These are phyloP conservation scores for Pycnococcus provasolii DNA, from an alignment of 139 green algal species.

Conservation along the genomic window DNA sequence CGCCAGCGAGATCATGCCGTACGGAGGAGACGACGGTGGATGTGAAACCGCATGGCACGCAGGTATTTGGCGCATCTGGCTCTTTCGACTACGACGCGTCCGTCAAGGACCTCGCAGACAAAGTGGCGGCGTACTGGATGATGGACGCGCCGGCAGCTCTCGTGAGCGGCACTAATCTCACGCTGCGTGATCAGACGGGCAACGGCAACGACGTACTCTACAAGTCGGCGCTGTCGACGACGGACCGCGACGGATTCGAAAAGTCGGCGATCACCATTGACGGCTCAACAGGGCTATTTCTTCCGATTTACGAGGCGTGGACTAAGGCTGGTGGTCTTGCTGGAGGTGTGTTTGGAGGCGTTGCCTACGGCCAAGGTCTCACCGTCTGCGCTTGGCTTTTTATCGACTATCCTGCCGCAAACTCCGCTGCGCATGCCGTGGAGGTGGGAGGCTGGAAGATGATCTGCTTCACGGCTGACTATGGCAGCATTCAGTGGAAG, in stretches of 20 bases:
- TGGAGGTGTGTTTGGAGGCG: too few relatives aligned
- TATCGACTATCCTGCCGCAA: background rate
- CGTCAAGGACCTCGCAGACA: background rate
- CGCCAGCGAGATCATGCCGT: background rate
- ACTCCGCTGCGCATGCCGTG: background rate
- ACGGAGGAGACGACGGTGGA: background rate
- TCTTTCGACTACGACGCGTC: background rate
- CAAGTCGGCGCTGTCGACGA: too few relatives aligned
- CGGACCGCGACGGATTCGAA: too few relatives aligned
- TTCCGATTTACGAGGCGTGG: too few relatives aligned
- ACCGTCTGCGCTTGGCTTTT: background rate
- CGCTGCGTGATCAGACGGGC: too few relatives aligned
- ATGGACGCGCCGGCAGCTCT: too few relatives aligned
- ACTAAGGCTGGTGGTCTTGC: too few relatives aligned
- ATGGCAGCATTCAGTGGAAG: too few relatives aligned
- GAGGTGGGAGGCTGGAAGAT: slow-evolving; percentile 6
- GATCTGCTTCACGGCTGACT: background rate
- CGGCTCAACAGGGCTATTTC: too few relatives aligned
- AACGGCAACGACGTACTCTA: too few relatives aligned
- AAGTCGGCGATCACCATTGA: too few relatives aligned
- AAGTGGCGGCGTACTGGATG: background rate
- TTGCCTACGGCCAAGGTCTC: background rate
- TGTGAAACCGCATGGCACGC: background rate
- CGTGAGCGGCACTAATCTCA: too few relatives aligned
- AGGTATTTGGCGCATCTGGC: background rate